phyloP scores from a whole-genome alignment of 176 grass and related monocot species.

The Bonia amplexicaulis region DNA sequence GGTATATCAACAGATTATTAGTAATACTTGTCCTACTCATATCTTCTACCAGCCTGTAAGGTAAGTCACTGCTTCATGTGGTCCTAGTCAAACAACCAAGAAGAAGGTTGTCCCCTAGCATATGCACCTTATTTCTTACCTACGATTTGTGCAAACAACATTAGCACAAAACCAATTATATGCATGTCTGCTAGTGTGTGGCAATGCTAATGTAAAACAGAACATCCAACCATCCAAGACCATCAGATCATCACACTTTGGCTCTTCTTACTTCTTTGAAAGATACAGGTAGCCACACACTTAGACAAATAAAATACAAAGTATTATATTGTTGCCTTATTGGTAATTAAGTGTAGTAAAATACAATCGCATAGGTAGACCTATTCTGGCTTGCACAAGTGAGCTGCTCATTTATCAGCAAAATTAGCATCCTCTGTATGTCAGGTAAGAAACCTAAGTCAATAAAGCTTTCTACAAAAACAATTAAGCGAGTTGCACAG shows the following conservation, averaged over 20 bases:
- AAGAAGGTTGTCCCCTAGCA: background rate
- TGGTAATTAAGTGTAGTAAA: slow-evolving; percentile 10
- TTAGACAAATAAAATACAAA: background rate
- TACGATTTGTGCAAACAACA: background rate
- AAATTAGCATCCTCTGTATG: background rate
- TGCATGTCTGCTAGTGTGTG: background rate
- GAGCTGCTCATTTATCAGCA: background rate
- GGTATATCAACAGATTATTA: background rate
- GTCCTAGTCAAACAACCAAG: slow-evolving; percentile 11
- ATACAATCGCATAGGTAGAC: background rate
- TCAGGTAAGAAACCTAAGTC: background rate
- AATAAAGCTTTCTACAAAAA: background rate
- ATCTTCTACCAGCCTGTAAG: background rate
- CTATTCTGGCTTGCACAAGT: slow-evolving; percentile 5
- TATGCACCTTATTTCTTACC: slow-evolving; percentile 8
- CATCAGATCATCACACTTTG: background rate
- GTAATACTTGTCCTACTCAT: background rate
- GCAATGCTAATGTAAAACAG: background rate
- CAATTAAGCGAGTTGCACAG: slow-evolving; percentile 1
- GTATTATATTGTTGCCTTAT: background rate
- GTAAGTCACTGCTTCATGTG: background rate
- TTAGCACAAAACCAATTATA: background rate
- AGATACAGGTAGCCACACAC: background rate
- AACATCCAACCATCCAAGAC: background rate
- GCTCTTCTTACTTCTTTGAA: background rate